Conservation (phyloP, 768 basidiomycete species). For the Fibroporia radiculosa region DNA sequence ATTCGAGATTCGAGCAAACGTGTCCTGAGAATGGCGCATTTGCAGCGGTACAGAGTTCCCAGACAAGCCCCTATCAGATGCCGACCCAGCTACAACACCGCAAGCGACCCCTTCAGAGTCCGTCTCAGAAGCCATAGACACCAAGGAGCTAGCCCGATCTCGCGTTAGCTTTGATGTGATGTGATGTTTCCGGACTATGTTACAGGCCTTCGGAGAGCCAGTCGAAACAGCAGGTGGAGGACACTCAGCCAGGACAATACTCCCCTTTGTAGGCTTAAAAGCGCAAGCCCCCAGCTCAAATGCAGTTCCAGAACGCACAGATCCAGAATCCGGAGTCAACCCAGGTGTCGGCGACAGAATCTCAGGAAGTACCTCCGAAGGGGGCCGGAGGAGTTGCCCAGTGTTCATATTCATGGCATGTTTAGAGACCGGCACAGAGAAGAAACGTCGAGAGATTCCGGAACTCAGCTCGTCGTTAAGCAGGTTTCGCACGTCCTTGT, state of each 20-base stretch:
- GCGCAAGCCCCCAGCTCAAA: neutral
- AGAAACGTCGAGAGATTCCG: constrained; percentile 1
- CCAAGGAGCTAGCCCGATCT: neutral
- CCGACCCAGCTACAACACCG: too few relatives aligned
- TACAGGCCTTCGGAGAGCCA: neutral
- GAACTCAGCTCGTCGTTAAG: constrained; percentile 5
- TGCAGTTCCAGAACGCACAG: neutral
- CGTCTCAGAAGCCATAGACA: neutral
- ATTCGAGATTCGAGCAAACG: too few relatives aligned
- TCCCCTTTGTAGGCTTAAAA: neutral
- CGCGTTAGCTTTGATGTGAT: neutral
- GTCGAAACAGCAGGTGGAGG: neutral
- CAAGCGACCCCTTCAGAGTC: too few relatives aligned
- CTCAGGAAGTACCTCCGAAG: too few relatives aligned
- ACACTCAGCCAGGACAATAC: neutral
- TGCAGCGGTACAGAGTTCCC: too few relatives aligned
- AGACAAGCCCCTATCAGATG: too few relatives aligned
- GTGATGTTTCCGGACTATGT: neutral
- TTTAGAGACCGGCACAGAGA: constrained; percentile 7
- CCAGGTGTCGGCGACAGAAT: constrained; percentile 5
- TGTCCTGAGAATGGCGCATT: too few relatives aligned
- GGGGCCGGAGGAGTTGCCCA: too few relatives aligned
- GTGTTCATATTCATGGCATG: neutral
- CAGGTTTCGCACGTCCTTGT: constrained; percentile 3
- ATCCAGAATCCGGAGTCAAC: constrained; percentile 6